phyloP scores from a whole-genome alignment of 2,329 filamentous ascomycete species.

The Talaromyces amestolkiae region DNA sequence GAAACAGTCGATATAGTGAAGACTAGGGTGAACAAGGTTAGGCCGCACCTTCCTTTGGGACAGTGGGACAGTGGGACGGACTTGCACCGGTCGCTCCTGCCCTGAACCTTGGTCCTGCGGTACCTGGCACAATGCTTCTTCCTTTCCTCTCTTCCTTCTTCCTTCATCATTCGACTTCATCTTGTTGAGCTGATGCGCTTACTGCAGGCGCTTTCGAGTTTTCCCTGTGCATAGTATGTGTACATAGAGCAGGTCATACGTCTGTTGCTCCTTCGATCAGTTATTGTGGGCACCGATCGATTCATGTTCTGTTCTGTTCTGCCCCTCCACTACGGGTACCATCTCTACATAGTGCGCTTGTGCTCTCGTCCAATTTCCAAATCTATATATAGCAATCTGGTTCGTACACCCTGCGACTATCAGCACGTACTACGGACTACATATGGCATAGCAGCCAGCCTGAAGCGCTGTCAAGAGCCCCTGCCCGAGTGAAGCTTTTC shows the following conservation, averaged over 20 bases:
- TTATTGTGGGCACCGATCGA: background rate
- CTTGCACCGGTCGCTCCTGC: background rate
- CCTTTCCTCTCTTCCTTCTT: background rate
- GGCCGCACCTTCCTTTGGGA: background rate
- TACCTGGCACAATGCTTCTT: background rate
- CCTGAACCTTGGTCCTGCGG: background rate
- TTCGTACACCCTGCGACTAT: background rate
- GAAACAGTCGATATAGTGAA: background rate
- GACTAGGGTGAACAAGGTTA: background rate
- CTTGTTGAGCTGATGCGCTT: background rate
- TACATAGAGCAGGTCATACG: background rate
- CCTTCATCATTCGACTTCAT: background rate
- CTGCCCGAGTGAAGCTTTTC: background rate
- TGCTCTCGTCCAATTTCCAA: background rate
- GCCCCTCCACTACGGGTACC: conserved; percentile 3
- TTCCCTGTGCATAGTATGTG: background rate
- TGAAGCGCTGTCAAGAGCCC: background rate
- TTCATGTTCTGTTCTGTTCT: background rate
- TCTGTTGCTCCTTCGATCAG: conserved; percentile 1
- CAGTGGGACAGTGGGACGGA: background rate
- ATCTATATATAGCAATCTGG: background rate
- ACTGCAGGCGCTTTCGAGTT: background rate
- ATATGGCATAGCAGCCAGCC: background rate
- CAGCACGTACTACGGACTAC: background rate
- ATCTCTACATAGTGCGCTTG: background rate